Evolutionary conservation across 2,329 filamentous ascomycete species (phyloP), one percentile per base, ranked within the genome.

Genomic region (Lasiodiplodia gonubiensis): DNA sequence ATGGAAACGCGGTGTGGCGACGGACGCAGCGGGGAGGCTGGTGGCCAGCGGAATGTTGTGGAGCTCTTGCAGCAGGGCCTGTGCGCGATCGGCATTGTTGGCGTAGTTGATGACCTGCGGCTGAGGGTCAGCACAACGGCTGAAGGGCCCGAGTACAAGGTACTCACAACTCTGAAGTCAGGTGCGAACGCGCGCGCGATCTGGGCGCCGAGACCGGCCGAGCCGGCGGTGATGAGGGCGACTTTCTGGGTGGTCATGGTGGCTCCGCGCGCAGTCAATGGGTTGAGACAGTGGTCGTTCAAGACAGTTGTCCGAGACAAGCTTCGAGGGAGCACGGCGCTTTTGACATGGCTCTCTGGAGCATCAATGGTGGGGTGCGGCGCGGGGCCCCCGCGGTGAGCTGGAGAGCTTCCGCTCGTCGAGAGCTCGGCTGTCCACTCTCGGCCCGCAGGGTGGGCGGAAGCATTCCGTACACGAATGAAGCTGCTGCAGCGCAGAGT

Each of bases 131-230:
- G 46, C 27, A 25, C 46, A 54, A 51, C 21, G 11, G 66, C 30
- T 27, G 51, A 18, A 39, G 27, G 30, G 30, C 14, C 23, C 33
- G 23, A 46, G 42, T 46, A n/a, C 42, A 46, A 46, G n/a, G 16
- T 3, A 74, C 78, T 27, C 74, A 83, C 82, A 2, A 84, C 73
- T 67, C 81, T 74, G 68, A 81, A 83, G 68, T 83, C 82, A 67
- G 81, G 80, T 33, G 82, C 82, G 25, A 84, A 78, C 1, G 76
- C 77, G 21, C 82, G 79, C 35, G 81, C 81, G 46, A 83, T 80
- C 69, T 81, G 79, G 18, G 82, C 82, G n/a, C 82, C 82, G 3
- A 84, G 72, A 14, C 81, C 82, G 14, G 82, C 82, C n/a, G 81
- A 81, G 66, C 81, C 82, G 33, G 82, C 82, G 2, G 82, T 83